Evolutionary conservation across 306 rosid genomes (phyloP).

Genomic region (Aeschynomene evenia): DNA sequence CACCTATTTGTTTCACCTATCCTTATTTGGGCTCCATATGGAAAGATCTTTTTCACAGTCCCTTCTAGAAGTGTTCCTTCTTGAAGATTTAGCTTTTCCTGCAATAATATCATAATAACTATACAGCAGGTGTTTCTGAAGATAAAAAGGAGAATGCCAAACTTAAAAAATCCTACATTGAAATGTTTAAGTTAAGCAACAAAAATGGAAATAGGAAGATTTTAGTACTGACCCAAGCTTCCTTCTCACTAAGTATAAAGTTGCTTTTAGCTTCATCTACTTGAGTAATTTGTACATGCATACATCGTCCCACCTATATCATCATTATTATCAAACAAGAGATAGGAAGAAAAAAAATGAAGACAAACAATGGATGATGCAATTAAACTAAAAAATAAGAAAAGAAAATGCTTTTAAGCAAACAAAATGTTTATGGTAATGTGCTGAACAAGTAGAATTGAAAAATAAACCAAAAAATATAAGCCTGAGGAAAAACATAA

Average conservation of each 20-base stretch:
- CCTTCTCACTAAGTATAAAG: slow-evolving; percentile 73
- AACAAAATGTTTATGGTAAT: too few species aligned
- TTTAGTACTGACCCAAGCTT: slow-evolving; percentile 76
- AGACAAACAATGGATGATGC: not conserved
- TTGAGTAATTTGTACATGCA: slow-evolving; percentile 57
- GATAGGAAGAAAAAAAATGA: slow-evolving; percentile 16
- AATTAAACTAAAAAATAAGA: not conserved
- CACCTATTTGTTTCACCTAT: slow-evolving; percentile 72
- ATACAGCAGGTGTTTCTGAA: not conserved
- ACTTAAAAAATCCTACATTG: not conserved
- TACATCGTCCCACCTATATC: slow-evolving; percentile 62
- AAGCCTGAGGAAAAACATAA: not conserved
- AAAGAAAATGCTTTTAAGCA: not conserved
- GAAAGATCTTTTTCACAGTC: slow-evolving; percentile 64
- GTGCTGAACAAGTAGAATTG: not conserved
- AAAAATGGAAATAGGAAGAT: slow-evolving; percentile 2
- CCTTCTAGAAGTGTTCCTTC: slow-evolving; percentile 86
- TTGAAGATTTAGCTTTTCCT: slow-evolving; percentile 62
- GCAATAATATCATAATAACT: slow-evolving; percentile 21
- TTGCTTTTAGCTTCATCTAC: slow-evolving; percentile 62
- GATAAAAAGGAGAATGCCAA: not conserved
- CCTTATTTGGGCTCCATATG: slow-evolving; percentile 84
- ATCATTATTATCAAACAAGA: slow-evolving; percentile 13
- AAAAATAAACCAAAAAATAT: slow-evolving; percentile 14
- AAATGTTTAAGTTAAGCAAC: not conserved